Conservation (phyloP, 495 filamentous ascomycete genomes). For the Penicillium riverlandense region DNA sequence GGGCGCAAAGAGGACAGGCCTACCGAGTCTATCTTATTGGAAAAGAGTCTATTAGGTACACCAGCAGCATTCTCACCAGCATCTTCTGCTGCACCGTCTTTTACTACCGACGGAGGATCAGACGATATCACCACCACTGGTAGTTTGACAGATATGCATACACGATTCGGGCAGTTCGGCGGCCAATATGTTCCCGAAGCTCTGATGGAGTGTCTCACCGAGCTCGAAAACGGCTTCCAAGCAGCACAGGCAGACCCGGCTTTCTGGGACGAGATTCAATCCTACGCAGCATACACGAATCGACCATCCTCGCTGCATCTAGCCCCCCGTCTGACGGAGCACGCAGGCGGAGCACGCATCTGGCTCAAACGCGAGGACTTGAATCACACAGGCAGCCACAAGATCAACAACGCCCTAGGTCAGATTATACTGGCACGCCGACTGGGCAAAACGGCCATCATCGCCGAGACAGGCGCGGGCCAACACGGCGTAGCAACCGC, state of each 20-base stretch:
- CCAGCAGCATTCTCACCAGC: too few species aligned
- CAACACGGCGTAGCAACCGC: slow-evolving; percentile 96
- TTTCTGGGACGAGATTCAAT: slow-evolving; percentile 96
- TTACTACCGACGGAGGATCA: slow-evolving; percentile 54
- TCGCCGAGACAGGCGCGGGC: slow-evolving; percentile 92
- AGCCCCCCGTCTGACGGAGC: slow-evolving; percentile 78
- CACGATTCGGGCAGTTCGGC: slow-evolving; percentile 92
- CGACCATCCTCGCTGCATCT: slow-evolving; percentile 85
- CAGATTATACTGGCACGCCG: slow-evolving; percentile 78
- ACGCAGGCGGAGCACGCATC: slow-evolving; percentile 87
- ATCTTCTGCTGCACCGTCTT: slow-evolving; percentile 46
- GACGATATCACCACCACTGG: slow-evolving; percentile 57
- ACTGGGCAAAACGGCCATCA: slow-evolving; percentile 88
- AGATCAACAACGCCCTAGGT: slow-evolving; percentile 95
- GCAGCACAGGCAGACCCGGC: slow-evolving; percentile 71
- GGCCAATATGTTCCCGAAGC: slow-evolving; percentile 99
- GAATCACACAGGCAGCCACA: slow-evolving; percentile 82
- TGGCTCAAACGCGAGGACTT: slow-evolving; percentile 95
- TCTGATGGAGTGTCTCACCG: slow-evolving; percentile 89
- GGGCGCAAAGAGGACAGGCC: slow-evolving; percentile 45
- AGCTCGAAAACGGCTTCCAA: slow-evolving; percentile 91
- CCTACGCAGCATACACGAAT: slow-evolving; percentile 96
- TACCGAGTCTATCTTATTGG: slow-evolving; percentile 52
- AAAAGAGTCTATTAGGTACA: slow-evolving; percentile 22
- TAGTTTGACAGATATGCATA: slow-evolving; percentile 52